Evolutionary conservation across 225 moss, liverwort and hornwort species (phyloP).

Genomic region (Antitrichia curtipendula): DNA sequence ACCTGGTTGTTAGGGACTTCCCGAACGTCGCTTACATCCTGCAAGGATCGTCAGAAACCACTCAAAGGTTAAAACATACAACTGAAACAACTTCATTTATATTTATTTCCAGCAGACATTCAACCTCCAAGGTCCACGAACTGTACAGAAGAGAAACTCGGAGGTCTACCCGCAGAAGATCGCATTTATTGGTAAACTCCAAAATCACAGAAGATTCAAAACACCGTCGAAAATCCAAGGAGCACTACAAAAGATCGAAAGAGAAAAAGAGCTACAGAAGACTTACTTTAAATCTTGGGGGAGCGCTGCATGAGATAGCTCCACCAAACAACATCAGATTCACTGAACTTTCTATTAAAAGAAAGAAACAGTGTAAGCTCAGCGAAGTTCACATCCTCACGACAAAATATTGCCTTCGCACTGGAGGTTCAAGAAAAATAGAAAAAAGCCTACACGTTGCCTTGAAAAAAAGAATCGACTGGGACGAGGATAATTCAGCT

Average conservation of each 20-base stretch:
- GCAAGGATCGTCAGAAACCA: background rate
- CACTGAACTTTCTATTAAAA: background rate
- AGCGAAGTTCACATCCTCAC: background rate
- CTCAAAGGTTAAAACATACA: background rate
- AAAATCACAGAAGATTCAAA: background rate
- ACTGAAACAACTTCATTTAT: background rate
- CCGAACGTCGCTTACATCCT: conserved; percentile 71
- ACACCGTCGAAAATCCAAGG: background rate
- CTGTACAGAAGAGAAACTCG: background rate
- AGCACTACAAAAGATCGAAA: background rate
- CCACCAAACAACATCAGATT: conserved; percentile 57
- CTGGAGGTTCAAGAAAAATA: background rate
- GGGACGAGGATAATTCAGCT: background rate
- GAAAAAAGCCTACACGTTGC: background rate
- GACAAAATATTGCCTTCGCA: background rate
- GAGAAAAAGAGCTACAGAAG: background rate
- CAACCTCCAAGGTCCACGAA: background rate
- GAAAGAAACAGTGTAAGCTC: background rate
- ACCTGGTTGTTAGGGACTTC: conserved; percentile 88
- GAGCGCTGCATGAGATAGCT: conserved; percentile 55
- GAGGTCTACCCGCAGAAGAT: background rate
- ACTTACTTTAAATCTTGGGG: conserved; percentile 40
- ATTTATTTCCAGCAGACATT: background rate
- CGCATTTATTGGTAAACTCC: background rate
- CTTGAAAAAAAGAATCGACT: background rate